A percentile compares a stretch with the other conserved stretches of the same genome.
Conservation (phyloP, 306 rosid species). For the Herpetospermum pedunculosum region DNA sequence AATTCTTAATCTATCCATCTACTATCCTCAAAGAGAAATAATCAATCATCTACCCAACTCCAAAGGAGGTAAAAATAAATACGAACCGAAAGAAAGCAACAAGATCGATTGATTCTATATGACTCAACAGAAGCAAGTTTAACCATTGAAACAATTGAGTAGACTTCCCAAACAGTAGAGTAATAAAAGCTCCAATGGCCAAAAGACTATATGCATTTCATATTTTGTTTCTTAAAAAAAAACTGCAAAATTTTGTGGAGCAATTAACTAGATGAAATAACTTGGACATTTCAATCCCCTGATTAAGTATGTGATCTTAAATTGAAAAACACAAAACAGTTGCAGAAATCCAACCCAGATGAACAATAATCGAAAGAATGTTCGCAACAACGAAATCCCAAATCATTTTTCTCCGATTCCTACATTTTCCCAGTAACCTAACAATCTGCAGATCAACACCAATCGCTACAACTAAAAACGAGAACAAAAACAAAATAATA, state of each 20-base stretch:
- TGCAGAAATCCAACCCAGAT: neutral
- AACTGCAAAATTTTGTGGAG: neutral
- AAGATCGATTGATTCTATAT: neutral
- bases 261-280: neutral
- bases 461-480: neutral
- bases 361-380: neutral
- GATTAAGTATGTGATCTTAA: neutral
- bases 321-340: neutral
- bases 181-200: neutral
- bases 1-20: neutral
- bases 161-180: neutral
- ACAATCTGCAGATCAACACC: neutral
- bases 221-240: neutral
- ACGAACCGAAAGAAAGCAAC: neutral
- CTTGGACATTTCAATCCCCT: neutral
- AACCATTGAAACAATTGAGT: neutral
- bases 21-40: neutral
- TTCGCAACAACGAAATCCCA: neutral
- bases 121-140: neutral
- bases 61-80: neutral
- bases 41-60: neutral
- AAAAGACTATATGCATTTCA: neutral
- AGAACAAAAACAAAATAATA: neutral
- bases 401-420: neutral
- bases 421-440: constrained; percentile 6